Conservation (phyloP, 1,139 yeast species). For the Trichomonascaceae sp. region DNA sequence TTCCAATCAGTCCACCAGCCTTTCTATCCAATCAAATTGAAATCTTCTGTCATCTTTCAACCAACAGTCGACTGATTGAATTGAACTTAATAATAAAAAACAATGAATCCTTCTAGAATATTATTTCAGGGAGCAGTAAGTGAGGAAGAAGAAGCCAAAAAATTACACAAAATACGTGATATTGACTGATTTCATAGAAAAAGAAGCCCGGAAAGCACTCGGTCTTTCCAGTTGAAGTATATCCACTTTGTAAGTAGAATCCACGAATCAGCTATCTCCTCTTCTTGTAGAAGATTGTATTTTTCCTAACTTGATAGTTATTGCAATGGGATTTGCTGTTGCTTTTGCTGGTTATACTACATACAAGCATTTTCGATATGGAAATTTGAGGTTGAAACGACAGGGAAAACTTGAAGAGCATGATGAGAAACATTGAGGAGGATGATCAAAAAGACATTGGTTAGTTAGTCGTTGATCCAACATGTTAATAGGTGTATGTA, state of each 20-base stretch:
- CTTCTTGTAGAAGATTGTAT: no score
- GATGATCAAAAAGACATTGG: no score
- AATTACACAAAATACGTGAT: not conserved
- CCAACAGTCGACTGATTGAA: not conserved
- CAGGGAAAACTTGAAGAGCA: slow-evolving; percentile 19
- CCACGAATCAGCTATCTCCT: no score
- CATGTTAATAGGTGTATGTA: no score
- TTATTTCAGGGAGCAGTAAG: slow-evolving; percentile 27
- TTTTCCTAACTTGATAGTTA: slow-evolving; percentile 17
- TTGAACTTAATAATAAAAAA: slow-evolving; percentile 1
- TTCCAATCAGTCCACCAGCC: not conserved
- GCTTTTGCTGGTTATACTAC: slow-evolving; percentile 24
- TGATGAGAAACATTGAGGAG: not conserved
- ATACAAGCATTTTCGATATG: slow-evolving; percentile 24
- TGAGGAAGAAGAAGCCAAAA: not conserved
- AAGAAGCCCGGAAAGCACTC: slow-evolving; percentile 13
- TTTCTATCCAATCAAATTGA: slow-evolving; percentile 37
- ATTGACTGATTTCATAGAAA: slow-evolving; percentile 5
- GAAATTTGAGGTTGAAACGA: slow-evolving; percentile 26
- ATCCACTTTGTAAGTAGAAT: slow-evolving; percentile 28
- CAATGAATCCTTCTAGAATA: slow-evolving; percentile 25
- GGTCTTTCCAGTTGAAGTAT: slow-evolving; percentile 27
- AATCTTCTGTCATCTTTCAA: slow-evolving; percentile 24
- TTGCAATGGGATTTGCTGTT: slow-evolving; percentile 28
- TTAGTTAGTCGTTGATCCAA: no score